Evolutionary conservation across 495 filamentous ascomycete genomes (phyloP).

Genomic region (Daldinia loculata): DNA sequence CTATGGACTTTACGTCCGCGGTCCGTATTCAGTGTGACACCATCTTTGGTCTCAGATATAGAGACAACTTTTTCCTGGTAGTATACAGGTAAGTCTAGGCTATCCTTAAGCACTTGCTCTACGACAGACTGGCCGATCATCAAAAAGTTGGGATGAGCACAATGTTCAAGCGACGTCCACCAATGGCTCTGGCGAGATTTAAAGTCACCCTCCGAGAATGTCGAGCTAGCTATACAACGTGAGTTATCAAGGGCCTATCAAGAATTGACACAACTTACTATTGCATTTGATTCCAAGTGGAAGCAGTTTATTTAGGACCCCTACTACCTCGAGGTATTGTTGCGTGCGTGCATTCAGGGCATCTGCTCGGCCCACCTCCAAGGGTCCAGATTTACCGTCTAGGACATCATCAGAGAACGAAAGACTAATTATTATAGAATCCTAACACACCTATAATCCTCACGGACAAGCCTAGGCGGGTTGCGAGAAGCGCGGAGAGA

Average conservation of each 20-base stretch:
- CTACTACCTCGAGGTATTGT: slow-evolving; percentile 40
- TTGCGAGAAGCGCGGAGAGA: slow-evolving; percentile 35
- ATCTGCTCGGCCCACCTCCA: slow-evolving; percentile 41
- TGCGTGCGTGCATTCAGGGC: slow-evolving; percentile 45
- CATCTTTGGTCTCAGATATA: slow-evolving; percentile 23
- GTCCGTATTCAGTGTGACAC: slow-evolving; percentile 28
- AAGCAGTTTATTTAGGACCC: slow-evolving; percentile 38
- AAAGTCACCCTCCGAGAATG: slow-evolving; percentile 39
- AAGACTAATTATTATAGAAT: background rate
- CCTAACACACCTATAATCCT: slow-evolving; percentile 29
- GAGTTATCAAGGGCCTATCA: background rate
- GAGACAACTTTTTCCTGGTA: slow-evolving; percentile 31
- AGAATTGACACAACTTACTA: slow-evolving; percentile 19
- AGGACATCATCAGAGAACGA: background rate
- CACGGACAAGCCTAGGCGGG: slow-evolving; percentile 36
- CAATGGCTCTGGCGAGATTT: slow-evolving; percentile 43
- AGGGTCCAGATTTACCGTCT: slow-evolving; percentile 39
- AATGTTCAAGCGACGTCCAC: slow-evolving; percentile 40
- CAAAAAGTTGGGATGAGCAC: slow-evolving; percentile 39
- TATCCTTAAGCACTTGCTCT: slow-evolving; percentile 23
- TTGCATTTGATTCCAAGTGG: slow-evolving; percentile 41
- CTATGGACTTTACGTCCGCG: slow-evolving; percentile 26
- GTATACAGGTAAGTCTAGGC: slow-evolving; percentile 22
- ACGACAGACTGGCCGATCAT: slow-evolving; percentile 44
- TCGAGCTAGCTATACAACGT: slow-evolving; percentile 38